Evolutionary conservation across 805 yeast species (phyloP), one percentile per base, ranked within the genome.

Genomic region (Candida argentea): DNA sequence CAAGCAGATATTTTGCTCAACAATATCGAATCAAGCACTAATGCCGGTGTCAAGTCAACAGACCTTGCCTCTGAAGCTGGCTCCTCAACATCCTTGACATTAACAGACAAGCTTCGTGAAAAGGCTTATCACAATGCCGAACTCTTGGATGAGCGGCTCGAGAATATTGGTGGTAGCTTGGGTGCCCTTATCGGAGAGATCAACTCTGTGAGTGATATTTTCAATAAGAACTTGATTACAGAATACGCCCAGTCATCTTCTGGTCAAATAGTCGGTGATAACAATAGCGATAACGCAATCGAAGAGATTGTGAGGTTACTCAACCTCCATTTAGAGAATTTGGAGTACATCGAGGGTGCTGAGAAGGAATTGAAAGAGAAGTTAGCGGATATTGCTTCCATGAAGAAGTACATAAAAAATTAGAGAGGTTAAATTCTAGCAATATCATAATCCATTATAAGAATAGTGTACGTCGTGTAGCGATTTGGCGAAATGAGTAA

Each of bases 81-180:
- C 5, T 35, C 57, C 5, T 12, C 43, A 42, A 24, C 33, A 22
- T 38, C 48, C 1, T 60, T 71, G 12, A 54, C 67, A 37, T 67
- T 74, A 6, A 73, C 82, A 29, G 96, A 89, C 48, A 82, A 80
- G 50, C 82, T 85, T 47, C 75, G 98, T 48, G 89, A 80, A 47
- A 80, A 80, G 40, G 93, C 95, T 1, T 91, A 89, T 51, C 75
- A 70, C 37, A 70, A 86, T 18, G 96, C 97, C 0, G 93, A 86
- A 46, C 62, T 74, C 23, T 61, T 91, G 36, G 94, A 84, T 48
- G 86, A 77, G 41, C 82, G 80, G 46, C 58, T 91, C 36, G 93
- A 80, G 40, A 58, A 70, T 8, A 62, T 91, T 46, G 94, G 93
- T 6, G 65, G 72, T 19, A 86, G 84, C 47, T 68, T 86, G 42